Evolutionary conservation across 768 basidiomycete species (phyloP).

Genomic region (Russula vinacea): DNA sequence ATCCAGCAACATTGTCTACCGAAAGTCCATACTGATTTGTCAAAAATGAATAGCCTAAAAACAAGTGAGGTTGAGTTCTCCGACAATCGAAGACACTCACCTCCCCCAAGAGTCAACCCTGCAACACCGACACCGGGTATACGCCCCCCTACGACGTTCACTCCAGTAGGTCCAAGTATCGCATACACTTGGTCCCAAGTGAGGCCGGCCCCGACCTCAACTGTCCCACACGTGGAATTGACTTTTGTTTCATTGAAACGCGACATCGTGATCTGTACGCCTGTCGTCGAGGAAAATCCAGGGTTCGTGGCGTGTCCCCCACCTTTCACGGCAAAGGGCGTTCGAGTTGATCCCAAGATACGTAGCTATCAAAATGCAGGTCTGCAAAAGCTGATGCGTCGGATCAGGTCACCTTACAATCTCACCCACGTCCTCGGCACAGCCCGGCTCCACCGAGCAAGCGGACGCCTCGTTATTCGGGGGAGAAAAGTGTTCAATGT

Average conservation of each 20-base stretch:
- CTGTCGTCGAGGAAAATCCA: background rate
- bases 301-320: constrained; percentile 1
- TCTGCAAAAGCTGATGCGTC: background rate
- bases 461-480: constrained; percentile 12
- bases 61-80: constrained; percentile 1
- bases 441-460: constrained; percentile 29
- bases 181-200: constrained; percentile 4
- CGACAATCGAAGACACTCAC: constrained; percentile 7
- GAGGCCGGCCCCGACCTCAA: constrained; percentile 8
- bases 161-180: background rate
- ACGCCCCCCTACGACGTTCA: constrained; percentile 3
- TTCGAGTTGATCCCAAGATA: background rate
- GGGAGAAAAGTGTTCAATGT: constrained; percentile 4
- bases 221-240: background rate
- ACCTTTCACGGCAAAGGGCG: background rate
- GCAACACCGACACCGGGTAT: background rate
- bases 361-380: background rate
- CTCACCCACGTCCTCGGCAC: constrained; percentile 21
- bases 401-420: constrained; percentile 20
- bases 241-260: background rate
- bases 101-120: constrained; percentile 19
- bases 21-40: no score
- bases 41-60: no score
- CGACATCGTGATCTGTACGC: constrained; percentile 1
- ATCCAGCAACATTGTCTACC: constrained; percentile 2